phyloP scores from a whole-genome alignment of 2,329 filamentous ascomycete genomes.

The Alternaria tenuissima region DNA sequence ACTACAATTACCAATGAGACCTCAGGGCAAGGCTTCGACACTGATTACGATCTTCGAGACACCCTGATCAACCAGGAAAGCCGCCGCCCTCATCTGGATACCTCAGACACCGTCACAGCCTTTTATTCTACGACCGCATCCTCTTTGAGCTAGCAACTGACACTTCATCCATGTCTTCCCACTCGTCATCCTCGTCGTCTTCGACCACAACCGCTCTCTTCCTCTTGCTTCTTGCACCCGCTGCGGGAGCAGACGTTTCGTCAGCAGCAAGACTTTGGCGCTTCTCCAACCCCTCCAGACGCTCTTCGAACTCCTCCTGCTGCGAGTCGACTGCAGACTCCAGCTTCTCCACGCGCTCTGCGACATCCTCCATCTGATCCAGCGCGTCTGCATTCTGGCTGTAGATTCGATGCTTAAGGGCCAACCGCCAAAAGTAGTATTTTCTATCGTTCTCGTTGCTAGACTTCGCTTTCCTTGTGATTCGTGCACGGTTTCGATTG shows the following conservation, averaged over 20 bases:
- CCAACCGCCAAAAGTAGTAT: conserved; percentile 75
- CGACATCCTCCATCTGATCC: conserved; percentile 69
- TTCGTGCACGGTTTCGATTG: conserved; percentile 58
- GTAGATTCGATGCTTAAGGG: conserved; percentile 80
- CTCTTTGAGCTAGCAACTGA: conserved; percentile 41
- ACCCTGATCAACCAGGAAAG: background rate
- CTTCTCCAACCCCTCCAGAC: conserved; percentile 62
- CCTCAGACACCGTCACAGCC: background rate
- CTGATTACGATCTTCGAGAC: background rate
- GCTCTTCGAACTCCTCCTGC: conserved; percentile 74
- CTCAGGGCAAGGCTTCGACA: background rate
- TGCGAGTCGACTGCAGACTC: conserved; percentile 73
- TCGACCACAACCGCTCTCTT: conserved; percentile 49
- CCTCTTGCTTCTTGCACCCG: conserved; percentile 27
- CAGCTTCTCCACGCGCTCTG: conserved; percentile 75
- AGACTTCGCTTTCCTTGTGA: conserved; percentile 55
- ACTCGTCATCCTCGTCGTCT: conserved; percentile 52
- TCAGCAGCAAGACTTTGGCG: conserved; percentile 36
- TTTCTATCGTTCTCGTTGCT: conserved; percentile 67
- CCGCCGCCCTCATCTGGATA: background rate
- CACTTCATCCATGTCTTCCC: conserved; percentile 45
- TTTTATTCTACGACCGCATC: conserved; percentile 25
- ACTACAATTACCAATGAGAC: conserved; percentile 7
- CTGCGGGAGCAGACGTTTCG: conserved; percentile 18
- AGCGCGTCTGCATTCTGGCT: conserved; percentile 76